Evolutionary conservation across 1,284 basidiomycete genomes (phyloP).

Genomic region (Cystobasidium sp.): DNA sequence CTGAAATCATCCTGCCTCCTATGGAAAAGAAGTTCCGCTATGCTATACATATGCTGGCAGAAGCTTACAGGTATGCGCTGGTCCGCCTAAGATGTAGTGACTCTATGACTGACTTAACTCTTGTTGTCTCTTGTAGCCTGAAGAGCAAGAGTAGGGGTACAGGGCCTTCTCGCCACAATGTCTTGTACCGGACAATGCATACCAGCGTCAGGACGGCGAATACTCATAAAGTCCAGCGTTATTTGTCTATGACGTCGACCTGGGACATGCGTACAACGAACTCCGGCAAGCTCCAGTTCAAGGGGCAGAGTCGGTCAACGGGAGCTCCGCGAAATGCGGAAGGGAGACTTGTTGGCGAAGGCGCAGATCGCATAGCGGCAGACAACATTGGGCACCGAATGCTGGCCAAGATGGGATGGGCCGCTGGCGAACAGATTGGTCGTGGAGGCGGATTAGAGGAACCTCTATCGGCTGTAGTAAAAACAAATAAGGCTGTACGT

Average conservation of each 20-base stretch:
- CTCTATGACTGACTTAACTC: background rate
- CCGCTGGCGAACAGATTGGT: conserved; percentile 41
- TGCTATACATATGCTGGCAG: conserved; percentile 75
- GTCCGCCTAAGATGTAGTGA: background rate
- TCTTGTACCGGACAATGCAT: conserved; percentile 34
- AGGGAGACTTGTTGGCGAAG: conserved; percentile 74
- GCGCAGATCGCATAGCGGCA: conserved; percentile 72
- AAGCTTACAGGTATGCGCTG: conserved; percentile 63
- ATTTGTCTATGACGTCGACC: conserved; percentile 23
- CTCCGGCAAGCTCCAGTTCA: background rate
- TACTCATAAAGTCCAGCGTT: conserved; percentile 29
- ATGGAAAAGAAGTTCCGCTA: conserved; percentile 72
- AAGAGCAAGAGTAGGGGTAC: conserved; percentile 35
- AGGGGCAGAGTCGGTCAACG: conserved; percentile 47
- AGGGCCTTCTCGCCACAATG: conserved; percentile 28
- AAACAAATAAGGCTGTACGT: conserved; percentile 36
- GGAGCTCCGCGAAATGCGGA: conserved; percentile 64
- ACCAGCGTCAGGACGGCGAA: conserved; percentile 19
- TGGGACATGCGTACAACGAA: conserved; percentile 18
- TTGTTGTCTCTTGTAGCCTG: conserved; percentile 1
- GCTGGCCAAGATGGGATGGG: conserved; percentile 70
- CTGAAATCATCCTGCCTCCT: conserved; percentile 71
- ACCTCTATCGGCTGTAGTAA: conserved; percentile 41
- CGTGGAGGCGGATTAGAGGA: conserved; percentile 33
- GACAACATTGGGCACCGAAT: conserved; percentile 75